Evolutionary conservation across 139 green algal species (phyloP).

Genomic region (Chlorella vulgaris): DNA sequence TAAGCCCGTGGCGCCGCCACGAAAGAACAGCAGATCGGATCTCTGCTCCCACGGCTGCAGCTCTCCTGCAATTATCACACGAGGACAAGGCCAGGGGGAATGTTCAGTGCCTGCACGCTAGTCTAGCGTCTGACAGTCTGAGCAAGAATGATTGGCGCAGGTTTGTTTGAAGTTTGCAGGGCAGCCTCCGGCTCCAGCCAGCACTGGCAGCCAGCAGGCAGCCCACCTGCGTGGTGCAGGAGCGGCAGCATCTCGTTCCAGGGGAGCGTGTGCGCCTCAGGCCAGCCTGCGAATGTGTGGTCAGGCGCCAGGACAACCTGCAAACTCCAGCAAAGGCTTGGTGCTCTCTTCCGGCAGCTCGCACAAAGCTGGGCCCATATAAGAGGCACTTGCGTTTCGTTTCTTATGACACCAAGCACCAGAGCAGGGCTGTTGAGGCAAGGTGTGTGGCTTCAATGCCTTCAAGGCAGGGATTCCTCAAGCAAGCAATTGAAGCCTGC

Average conservation of each 20-base stretch:
- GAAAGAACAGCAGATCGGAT: constrained; percentile 11
- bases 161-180: not conserved
- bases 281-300: constrained; percentile 1
- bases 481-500: no score
- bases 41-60: not conserved
- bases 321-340: not conserved
- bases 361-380: no score
- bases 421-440: no score
- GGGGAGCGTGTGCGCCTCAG: constrained; percentile 13
- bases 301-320: not conserved
- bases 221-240: not conserved
- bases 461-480: no score
- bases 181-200: not conserved
- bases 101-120: no score
- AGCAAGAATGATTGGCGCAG: not conserved
- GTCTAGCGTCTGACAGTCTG: not conserved
- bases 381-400: no score
- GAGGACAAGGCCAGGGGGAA: no score
- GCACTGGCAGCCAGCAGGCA: not conserved
- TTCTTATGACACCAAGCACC: no score
- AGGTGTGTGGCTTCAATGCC: no score
- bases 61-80: not conserved
- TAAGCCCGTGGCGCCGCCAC: not conserved
- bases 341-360: not conserved
- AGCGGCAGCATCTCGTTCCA: constrained; percentile 26